Base-by-base conservation (phyloP, 2,329 filamentous ascomycete species). In the Fusarium azukiicola region DNA sequence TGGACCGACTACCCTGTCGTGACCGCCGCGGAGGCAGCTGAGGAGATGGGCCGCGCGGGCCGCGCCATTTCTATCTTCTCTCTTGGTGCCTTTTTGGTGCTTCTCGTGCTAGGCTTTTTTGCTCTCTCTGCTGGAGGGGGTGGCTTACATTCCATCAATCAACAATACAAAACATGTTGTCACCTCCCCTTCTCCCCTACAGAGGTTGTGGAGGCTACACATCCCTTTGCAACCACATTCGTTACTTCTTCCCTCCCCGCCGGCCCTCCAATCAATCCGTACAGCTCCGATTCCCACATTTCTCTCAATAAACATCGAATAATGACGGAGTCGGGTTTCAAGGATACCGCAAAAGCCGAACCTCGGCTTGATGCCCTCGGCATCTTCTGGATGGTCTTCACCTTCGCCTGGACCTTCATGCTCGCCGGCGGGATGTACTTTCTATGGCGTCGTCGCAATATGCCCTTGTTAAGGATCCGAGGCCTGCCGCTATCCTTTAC, bases 341-440 rank as follows among this genome's bases (percentile, higher is more conserved):
- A 84, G 64, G 84, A 83, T 68, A 42, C 40, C 40, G 40, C 40
- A 42, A 82, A 84, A 73, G 84, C 87, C n/a, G 75, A 81, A 74
- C 78, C 84, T 40, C 81, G 84, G n/a, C 73, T 88, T 49, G 86
- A 89, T 73, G 84, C 78, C 64, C 79, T 89, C 46, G 88, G 87
- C 71, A 84, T 90, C 78, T 90, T 89, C 79, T 90, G 84, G 81
- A 82, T 87, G 73, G 78, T 80, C 73, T 87, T 87, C 69, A 83
- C 84, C 44, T 80, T 82, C 7, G 70, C 84, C 47, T 90, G 88
- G 88, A 89, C 87, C 1, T 68, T 85, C 11, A 70, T 89, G 17
- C 80, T 91, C 21, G 76, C 86, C 47, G 66, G 78, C 46, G 88
- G 87, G 74, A 89, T 89, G 87, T 42, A 74, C 52, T 90, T 87